Conservation (phyloP, 2,329 filamentous ascomycete species). For the Aspergillus fijiensis region DNA sequence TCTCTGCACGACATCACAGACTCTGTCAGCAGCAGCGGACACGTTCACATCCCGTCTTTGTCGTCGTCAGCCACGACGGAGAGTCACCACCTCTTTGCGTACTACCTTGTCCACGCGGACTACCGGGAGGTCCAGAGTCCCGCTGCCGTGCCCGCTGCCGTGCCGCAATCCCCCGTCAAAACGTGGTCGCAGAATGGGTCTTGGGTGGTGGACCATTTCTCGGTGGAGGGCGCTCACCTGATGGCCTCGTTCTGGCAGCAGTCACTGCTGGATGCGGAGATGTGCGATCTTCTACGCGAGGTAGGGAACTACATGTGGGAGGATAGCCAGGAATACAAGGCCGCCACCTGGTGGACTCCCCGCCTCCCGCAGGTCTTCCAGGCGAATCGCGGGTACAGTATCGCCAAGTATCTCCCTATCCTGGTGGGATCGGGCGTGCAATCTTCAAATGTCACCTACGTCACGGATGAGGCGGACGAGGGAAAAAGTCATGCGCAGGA, state of each 20-base stretch:
- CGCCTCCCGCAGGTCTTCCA: conserved; percentile 32
- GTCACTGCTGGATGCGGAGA: neutral
- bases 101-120: neutral
- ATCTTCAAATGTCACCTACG: conserved; percentile 8
- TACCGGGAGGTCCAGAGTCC: conserved; percentile 1
- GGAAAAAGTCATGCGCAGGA: conserved; percentile 15
- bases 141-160: neutral
- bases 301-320: conserved; percentile 19
- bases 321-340: conserved; percentile 33
- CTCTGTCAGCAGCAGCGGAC: neutral
- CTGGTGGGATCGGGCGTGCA: conserved; percentile 30
- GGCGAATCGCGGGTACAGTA: conserved; percentile 32
- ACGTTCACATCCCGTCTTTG: neutral
- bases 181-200: conserved; percentile 2
- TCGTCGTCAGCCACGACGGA: neutral
- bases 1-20: neutral
- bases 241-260: conserved; percentile 1
- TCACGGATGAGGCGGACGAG: conserved; percentile 2
- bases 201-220: conserved; percentile 6
- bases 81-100: neutral
- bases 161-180: neutral
- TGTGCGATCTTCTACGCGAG: neutral
- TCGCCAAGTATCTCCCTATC: conserved; percentile 33
- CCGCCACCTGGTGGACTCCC: conserved; percentile 41
- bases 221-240: neutral